Base-by-base conservation (phyloP, 140 eudicot genomes). In the Cichorium intybus region DNA sequence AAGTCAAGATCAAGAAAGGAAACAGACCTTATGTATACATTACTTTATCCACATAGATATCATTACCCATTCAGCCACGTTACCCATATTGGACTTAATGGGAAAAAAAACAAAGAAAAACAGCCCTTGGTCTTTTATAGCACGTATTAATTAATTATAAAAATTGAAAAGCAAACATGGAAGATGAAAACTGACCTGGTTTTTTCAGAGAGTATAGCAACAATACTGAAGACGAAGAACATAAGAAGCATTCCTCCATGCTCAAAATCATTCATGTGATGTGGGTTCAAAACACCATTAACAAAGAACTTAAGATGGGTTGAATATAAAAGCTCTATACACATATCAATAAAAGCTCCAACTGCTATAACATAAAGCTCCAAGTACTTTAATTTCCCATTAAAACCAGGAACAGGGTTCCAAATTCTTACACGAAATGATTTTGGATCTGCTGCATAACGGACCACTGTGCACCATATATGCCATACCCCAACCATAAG, bases 231-330 rank as follows among this genome's bases (percentile, higher is more conserved):
- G 72, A 93, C 73, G 72, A 88, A 85, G 88, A 93, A 93, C 99
- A 93, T 93, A 57, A 93, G 69, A 41, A 93, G 95, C 99, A 93
- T 93, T 4, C 97, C 99, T 0, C 90, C 86, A 50, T 93, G 99
- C 69, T 93, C 99, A 63, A 88, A 93, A 70, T 93, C 88, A 60
- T 88, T 93, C 96, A 93, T 77, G 62, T 93, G 97, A 58, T 64
- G 56, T 18, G 99, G 95, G 76, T 93, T 88, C 82, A 93, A 76
- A 4, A 78, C 85, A 1, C 99, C 99, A 66, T 88, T 23, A 27
- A 84, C 93, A 65, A 88, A 71, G 75, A 86, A 79, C 74, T 78
- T 83, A 49, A 93, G 96, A 54, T 88, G 97, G 16, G 99, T 89
- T 1, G 99, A 75, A 76, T 88, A 88, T 24, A 93, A 73, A 68